Percentiles rank a stretch among this genome's conserved stretches.
Conservation (phyloP, 2,329 filamentous ascomycete species). For the Fusarium drepaniforme region DNA sequence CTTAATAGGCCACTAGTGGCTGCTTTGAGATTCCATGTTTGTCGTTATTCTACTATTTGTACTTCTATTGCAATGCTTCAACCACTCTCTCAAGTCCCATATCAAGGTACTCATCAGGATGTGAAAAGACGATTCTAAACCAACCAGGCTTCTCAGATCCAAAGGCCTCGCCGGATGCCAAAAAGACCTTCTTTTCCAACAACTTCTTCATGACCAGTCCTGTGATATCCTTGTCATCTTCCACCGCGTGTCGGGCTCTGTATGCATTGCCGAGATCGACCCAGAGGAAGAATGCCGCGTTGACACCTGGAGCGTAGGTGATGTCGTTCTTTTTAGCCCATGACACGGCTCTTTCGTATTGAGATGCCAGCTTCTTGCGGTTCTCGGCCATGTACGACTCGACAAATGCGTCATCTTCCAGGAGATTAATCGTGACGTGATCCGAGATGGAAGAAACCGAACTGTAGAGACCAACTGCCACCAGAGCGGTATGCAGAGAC, state of each 20-base stretch:
- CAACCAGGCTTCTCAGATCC: slow-evolving; percentile 54
- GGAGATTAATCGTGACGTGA: slow-evolving; percentile 53
- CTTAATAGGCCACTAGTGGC: not conserved
- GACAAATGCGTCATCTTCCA: slow-evolving; percentile 58
- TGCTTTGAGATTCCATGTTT: not conserved
- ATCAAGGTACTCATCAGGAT: slow-evolving; percentile 46
- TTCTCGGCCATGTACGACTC: slow-evolving; percentile 60
- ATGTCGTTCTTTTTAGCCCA: slow-evolving; percentile 56
- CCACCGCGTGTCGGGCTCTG: slow-evolving; percentile 19
- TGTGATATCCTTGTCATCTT: slow-evolving; percentile 38
- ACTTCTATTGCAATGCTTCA: slow-evolving; percentile 26
- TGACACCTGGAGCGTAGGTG: slow-evolving; percentile 58
- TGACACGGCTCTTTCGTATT: slow-evolving; percentile 52
- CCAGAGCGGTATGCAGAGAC: slow-evolving; percentile 53
- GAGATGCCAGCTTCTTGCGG: slow-evolving; percentile 51
- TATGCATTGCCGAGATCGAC: slow-evolving; percentile 57
- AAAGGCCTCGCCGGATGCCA: slow-evolving; percentile 52
- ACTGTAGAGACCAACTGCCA: slow-evolving; percentile 54
- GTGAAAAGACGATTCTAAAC: slow-evolving; percentile 56
- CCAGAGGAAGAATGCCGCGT: slow-evolving; percentile 69
- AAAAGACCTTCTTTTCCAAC: slow-evolving; percentile 48
- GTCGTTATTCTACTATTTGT: not conserved
- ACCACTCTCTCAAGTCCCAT: slow-evolving; percentile 41
- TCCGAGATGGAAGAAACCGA: slow-evolving; percentile 60
- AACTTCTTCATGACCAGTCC: slow-evolving; percentile 44